Conservation (phyloP, 176 grass and related monocot species). For the Oryza glaberrima region DNA sequence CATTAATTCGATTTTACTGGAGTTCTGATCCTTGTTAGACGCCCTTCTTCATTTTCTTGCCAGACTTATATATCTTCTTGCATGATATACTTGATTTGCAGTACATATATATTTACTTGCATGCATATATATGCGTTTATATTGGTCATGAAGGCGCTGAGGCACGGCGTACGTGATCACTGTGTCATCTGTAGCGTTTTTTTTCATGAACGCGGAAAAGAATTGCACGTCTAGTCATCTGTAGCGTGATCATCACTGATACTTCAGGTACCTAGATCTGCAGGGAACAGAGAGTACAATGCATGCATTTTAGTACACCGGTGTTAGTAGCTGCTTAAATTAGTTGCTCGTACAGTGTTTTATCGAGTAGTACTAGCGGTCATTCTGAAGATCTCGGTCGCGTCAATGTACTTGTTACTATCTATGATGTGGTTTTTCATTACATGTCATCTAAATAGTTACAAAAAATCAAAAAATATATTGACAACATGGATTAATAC, state of each 20-base stretch:
- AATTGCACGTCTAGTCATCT: too few species aligned
- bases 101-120: neutral
- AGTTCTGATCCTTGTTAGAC: neutral
- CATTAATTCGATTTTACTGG: neutral
- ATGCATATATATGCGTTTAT: neutral
- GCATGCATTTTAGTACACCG: neutral
- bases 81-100: neutral
- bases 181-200: neutral
- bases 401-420: neutral
- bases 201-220: too few species aligned
- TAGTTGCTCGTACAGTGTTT: neutral
- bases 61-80: neutral
- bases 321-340: too few species aligned
- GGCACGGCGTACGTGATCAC: too few species aligned
- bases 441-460: too few species aligned
- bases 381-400: neutral
- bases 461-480: too few species aligned
- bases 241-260: neutral
- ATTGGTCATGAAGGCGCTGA: neutral
- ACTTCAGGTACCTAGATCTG: conserved; percentile 30
- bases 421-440: too few species aligned
- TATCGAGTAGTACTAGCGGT: neutral
- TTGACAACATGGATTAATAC: too few species aligned
- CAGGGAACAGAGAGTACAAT: neutral
- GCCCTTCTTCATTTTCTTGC: neutral